Evolutionary conservation across 2,329 filamentous ascomycete species (phyloP), one percentile per base, ranked within the genome.

Genomic region (Cercospora berteroae): DNA sequence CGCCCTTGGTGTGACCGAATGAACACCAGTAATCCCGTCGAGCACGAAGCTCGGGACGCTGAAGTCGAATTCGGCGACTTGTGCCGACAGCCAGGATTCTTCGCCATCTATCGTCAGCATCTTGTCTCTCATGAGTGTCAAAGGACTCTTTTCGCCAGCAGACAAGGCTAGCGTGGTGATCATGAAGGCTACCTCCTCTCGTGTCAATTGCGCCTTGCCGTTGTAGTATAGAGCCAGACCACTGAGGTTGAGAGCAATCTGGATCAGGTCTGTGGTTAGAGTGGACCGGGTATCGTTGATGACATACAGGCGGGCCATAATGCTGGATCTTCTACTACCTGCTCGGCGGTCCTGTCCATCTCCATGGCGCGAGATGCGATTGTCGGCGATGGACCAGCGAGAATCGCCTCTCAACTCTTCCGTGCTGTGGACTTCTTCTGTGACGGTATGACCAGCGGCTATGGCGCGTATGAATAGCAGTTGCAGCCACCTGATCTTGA

Each of bases 251-350:
- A 62, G 27, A 18, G 39, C 59, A 20, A 62, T 62, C 4, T 42
- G 29, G n/a, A 62, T 27, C 10, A 62, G 10, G 29, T 62, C 59
- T 27, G 59, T 29, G 48, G 59, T 27, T 33, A 62, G 44, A 25
- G 33, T 60, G 20, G 59, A 62, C 27, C 29, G 18, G 16, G 59
- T 62, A n/a, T 44, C 31, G 42, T 62, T 62, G 59, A 62, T 62
- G n/a, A 62, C 59, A 50, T 48, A 62, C 25, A 62, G 59, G 16
- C 59, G 23, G 8, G 59, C 59, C 59, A 62, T 62, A n/a, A 62
- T 50, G 27, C 59, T 62, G 9, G 59, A 62, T 27, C 59, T 62
- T 27, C 9, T 18, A 16, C 59, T 62, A 3, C 59, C 59, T 29
- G 12, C 8, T 12, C 25, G 39, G n/a, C 59, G 59, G 16, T 48